Evolutionary conservation across 305 asterid genomes (phyloP).

Genomic region (Galium porrigens): DNA sequence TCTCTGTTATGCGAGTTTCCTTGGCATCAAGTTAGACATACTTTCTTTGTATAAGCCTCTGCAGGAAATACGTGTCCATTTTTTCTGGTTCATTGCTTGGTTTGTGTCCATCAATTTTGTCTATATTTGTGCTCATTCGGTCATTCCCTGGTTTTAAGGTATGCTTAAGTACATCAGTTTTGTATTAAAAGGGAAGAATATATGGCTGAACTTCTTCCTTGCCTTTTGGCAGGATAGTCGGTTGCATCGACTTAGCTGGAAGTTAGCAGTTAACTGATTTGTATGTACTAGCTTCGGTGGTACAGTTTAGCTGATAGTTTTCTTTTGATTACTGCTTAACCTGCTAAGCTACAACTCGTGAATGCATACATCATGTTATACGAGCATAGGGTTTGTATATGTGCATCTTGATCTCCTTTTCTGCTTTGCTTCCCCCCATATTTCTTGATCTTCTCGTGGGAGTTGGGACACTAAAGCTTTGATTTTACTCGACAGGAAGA

Average conservation of each 20-base stretch:
- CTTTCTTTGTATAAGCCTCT: conserved; percentile 8
- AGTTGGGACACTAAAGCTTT: too few relatives aligned
- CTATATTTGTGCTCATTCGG: too few relatives aligned
- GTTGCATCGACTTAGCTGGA: background rate
- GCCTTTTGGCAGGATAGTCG: background rate
- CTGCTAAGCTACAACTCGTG: background rate
- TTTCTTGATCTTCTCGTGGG: too few relatives aligned
- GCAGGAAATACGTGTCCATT: conserved; percentile 17
- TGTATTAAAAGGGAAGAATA: background rate
- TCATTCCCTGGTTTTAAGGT: background rate
- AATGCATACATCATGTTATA: background rate
- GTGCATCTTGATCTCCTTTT: too few relatives aligned
- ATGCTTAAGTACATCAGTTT: conserved; percentile 13
- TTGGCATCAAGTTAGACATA: background rate
- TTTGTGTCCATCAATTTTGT: background rate
- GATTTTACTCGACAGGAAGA: too few relatives aligned
- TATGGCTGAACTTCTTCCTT: too few relatives aligned
- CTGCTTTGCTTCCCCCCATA: too few relatives aligned
- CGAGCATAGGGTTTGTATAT: too few relatives aligned
- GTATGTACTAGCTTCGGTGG: background rate
- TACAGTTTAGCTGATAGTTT: too few relatives aligned
- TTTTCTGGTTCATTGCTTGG: background rate
- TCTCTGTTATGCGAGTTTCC: background rate
- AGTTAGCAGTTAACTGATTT: background rate
- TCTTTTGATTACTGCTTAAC: background rate